Conservation (phyloP, 306 rosid genomes). For the Coriaria nepalensis region DNA sequence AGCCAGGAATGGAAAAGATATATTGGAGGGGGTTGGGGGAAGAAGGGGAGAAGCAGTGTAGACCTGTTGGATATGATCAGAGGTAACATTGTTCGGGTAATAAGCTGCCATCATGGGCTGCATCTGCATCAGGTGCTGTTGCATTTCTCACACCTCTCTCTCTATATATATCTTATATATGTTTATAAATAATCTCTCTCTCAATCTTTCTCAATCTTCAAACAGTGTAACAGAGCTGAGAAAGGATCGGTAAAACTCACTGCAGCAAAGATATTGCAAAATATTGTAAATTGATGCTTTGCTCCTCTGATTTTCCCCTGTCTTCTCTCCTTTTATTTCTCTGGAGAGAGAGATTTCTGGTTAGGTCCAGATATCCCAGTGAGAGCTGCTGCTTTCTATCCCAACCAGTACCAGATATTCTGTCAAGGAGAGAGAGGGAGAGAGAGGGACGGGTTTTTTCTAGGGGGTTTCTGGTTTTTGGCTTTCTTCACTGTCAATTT, state of each 20-base stretch:
- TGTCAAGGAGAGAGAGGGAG: neutral
- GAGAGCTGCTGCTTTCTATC: slow-evolving; percentile 1
- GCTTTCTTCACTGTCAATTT: slow-evolving; percentile 1
- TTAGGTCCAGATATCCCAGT: slow-evolving; percentile 6
- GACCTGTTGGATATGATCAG: slow-evolving; percentile 99
- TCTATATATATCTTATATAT: slow-evolving; percentile 6
- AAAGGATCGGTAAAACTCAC: slow-evolving; percentile 3
- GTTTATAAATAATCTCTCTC: slow-evolving; percentile 7
- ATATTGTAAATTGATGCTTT: slow-evolving; percentile 18
- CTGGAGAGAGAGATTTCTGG: neutral
- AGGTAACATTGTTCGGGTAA: slow-evolving; percentile 94
- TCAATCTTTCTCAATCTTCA: slow-evolving; percentile 13
- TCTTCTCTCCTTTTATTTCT: neutral
- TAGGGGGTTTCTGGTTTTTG: slow-evolving; percentile 20
- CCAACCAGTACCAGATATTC: too few relatives aligned
- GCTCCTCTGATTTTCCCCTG: slow-evolving; percentile 4
- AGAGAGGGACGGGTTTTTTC: slow-evolving; percentile 5
- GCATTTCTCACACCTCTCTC: slow-evolving; percentile 34
- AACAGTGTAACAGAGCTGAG: slow-evolving; percentile 19
- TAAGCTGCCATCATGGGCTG: slow-evolving; percentile 99
- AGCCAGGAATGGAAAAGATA: neutral
- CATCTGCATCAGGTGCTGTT: slow-evolving; percentile 99
- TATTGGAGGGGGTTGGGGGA: neutral
- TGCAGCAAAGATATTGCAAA: neutral
- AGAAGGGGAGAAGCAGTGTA: slow-evolving; percentile 8